phyloP scores from a whole-genome alignment of 352 stramenopile genomes.

The Pythium rhizo-oryzae region DNA sequence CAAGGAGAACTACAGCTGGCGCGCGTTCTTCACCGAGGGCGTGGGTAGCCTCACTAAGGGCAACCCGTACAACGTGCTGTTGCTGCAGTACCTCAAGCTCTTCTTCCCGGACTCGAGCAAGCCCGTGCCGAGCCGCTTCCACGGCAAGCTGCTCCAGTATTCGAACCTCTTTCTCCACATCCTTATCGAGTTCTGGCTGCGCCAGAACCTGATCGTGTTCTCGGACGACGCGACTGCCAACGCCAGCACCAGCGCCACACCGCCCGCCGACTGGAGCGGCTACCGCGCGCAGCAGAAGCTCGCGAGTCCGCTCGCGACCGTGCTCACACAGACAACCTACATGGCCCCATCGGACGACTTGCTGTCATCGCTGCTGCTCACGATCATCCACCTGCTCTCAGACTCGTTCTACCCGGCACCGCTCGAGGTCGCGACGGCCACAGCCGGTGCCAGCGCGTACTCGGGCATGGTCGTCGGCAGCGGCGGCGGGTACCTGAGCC shows the following conservation, averaged over 20 bases:
- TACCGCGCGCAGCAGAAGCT: conserved; percentile 38
- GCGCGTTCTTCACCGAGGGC: conserved; percentile 69
- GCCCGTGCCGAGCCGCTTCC: conserved; percentile 73
- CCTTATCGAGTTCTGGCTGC: conserved; percentile 88
- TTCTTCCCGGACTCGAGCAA: conserved; percentile 73
- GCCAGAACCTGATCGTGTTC: conserved; percentile 87
- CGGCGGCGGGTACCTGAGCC: conserved; percentile 68
- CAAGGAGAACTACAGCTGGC: conserved; percentile 67
- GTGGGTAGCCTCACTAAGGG: conserved; percentile 62
- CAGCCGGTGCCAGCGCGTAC: conserved; percentile 15
- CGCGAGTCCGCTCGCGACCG: conserved; percentile 66
- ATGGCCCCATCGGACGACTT: conserved; percentile 86
- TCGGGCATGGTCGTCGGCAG: conserved; percentile 38
- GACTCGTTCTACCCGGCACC: conserved; percentile 78
- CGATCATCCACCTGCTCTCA: conserved; percentile 80
- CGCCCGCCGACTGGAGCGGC: conserved; percentile 17
- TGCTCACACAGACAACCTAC: conserved; percentile 84
- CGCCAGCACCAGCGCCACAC: conserved; percentile 19
- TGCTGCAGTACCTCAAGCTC: conserved; percentile 77
- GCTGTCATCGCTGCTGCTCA: conserved; percentile 78
- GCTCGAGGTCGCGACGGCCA: conserved; percentile 31
- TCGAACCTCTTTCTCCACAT: conserved; percentile 86
- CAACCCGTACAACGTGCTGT: conserved; percentile 85
- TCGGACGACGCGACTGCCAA: conserved; percentile 51
- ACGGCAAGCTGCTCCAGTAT: conserved; percentile 75